phyloP scores from a whole-genome alignment of 1,284 basidiomycete genomes.

The Fomes fomentarius region DNA sequence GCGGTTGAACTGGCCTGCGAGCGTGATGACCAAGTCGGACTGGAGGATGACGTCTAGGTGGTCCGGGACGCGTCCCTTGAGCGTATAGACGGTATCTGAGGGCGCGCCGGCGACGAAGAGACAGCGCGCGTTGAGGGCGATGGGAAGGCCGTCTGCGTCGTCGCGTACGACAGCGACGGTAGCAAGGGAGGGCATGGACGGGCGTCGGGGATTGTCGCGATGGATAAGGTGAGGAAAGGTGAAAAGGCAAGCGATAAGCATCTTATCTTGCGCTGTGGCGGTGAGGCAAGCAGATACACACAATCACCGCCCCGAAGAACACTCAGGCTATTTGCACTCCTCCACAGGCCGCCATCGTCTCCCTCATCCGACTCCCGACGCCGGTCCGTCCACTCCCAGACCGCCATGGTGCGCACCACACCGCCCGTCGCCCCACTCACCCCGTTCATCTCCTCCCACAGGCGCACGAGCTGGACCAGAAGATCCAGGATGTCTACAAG shows the following conservation, averaged over 20 bases:
- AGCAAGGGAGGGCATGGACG: slow-evolving; percentile 42
- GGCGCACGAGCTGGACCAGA: slow-evolving; percentile 77
- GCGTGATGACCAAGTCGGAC: slow-evolving; percentile 52
- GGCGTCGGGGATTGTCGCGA: background rate
- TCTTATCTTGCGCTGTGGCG: slow-evolving; percentile 25
- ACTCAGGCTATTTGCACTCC: slow-evolving; percentile 1
- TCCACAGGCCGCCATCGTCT: background rate
- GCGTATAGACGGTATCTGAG: slow-evolving; percentile 33
- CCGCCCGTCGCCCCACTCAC: slow-evolving; percentile 3
- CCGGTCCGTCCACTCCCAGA: slow-evolving; percentile 11
- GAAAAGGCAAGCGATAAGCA: slow-evolving; percentile 18
- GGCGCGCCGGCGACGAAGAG: slow-evolving; percentile 42
- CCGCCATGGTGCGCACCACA: slow-evolving; percentile 30
- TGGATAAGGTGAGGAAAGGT: background rate
- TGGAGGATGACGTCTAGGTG: slow-evolving; percentile 53
- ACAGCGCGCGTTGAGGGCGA: slow-evolving; percentile 41
- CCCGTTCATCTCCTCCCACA: slow-evolving; percentile 22
- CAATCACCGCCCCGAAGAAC: slow-evolving; percentile 29
- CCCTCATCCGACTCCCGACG: background rate
- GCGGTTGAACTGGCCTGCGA: slow-evolving; percentile 57
- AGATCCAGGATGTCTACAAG: slow-evolving; percentile 90
- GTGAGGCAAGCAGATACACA: slow-evolving; percentile 32
- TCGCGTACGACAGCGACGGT: slow-evolving; percentile 37
- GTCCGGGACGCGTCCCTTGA: slow-evolving; percentile 46
- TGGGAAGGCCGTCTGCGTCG: slow-evolving; percentile 32